These are phyloP conservation scores for Trichoderma virens DNA, from an alignment of 495 filamentous ascomycete genomes.

Conservation along the genomic window DNA sequence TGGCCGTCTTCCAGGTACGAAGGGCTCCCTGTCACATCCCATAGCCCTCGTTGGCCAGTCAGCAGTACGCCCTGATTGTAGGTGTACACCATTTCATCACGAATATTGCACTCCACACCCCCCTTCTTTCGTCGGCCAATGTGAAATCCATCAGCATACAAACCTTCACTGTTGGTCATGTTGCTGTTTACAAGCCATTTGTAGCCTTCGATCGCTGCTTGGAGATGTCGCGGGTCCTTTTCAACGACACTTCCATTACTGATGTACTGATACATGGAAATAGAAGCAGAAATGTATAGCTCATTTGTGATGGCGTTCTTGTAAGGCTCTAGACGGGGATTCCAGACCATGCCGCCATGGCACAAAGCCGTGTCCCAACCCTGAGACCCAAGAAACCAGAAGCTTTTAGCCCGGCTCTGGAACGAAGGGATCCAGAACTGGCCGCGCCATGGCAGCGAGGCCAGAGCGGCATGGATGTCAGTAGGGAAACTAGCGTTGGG, in stretches of 20 bases:
- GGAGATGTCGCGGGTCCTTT: constrained; percentile 59
- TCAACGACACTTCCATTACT: constrained; percentile 65
- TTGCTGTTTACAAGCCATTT: constrained; percentile 67
- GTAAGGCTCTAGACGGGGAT: constrained; percentile 71
- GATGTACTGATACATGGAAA: constrained; percentile 87
- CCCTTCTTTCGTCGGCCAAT: constrained; percentile 45
- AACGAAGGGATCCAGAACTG: constrained; percentile 68
- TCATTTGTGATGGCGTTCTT: constrained; percentile 98
- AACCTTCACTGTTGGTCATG: constrained; percentile 73
- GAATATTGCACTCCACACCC: constrained; percentile 62
- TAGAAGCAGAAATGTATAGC: constrained; percentile 73
- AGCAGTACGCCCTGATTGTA: constrained; percentile 97
- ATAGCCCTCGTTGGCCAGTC: constrained; percentile 73
- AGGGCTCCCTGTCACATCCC: constrained; percentile 57
- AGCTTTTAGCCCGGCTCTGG: constrained; percentile 78
- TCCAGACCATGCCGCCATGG: constrained; percentile 91
- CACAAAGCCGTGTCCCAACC: constrained; percentile 84
- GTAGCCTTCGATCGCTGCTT: constrained; percentile 69
- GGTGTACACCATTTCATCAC: constrained; percentile 85
- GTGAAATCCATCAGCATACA: constrained; percentile 89
- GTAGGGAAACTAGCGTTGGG: constrained; percentile 10
- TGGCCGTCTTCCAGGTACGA: constrained; percentile 76
- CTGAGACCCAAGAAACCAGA: constrained; percentile 70
- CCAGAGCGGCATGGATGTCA: constrained; percentile 14
- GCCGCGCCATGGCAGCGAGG: constrained; percentile 57